Conservation (phyloP, 805 yeast genomes). For the Saturnispora halmiae region DNA sequence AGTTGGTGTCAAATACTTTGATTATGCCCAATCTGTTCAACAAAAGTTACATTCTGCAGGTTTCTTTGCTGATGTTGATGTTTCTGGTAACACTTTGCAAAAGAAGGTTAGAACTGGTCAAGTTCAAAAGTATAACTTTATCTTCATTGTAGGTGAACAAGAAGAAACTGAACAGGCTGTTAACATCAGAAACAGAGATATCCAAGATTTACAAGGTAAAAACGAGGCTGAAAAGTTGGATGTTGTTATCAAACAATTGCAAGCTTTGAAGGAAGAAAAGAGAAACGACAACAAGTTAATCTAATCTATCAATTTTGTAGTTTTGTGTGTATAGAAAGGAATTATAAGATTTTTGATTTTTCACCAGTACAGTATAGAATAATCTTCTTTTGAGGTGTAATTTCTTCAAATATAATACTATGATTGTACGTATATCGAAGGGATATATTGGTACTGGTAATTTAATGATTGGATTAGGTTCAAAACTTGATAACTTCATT, state of each 20-base stretch:
- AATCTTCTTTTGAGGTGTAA: too few relatives aligned
- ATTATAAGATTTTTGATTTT: too few relatives aligned
- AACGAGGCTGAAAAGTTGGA: slow-evolving; percentile 70
- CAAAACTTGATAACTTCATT: too few relatives aligned
- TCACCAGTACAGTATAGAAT: too few relatives aligned
- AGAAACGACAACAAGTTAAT: slow-evolving; percentile 56
- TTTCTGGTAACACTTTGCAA: slow-evolving; percentile 91
- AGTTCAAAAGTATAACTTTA: slow-evolving; percentile 86
- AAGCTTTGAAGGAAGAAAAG: slow-evolving; percentile 58
- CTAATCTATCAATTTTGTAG: too few relatives aligned
- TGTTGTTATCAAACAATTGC: slow-evolving; percentile 61
- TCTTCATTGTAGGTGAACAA: slow-evolving; percentile 94
- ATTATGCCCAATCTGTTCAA: slow-evolving; percentile 78
- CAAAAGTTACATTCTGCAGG: slow-evolving; percentile 60
- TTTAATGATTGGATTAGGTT: too few relatives aligned
- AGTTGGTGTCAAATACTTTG: slow-evolving; percentile 88
- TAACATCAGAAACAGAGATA: slow-evolving; percentile 95
- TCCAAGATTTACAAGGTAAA: slow-evolving; percentile 87
- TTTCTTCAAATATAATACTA: too few relatives aligned
- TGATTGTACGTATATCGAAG: too few relatives aligned
- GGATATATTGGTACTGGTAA: too few relatives aligned
- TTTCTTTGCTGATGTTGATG: slow-evolving; percentile 87
- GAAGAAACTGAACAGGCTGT: slow-evolving; percentile 75
- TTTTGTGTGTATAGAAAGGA: too few relatives aligned
- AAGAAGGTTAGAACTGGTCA: slow-evolving; percentile 98